phyloP scores from a whole-genome alignment of 257 asterid genomes.

The Plantago major region DNA sequence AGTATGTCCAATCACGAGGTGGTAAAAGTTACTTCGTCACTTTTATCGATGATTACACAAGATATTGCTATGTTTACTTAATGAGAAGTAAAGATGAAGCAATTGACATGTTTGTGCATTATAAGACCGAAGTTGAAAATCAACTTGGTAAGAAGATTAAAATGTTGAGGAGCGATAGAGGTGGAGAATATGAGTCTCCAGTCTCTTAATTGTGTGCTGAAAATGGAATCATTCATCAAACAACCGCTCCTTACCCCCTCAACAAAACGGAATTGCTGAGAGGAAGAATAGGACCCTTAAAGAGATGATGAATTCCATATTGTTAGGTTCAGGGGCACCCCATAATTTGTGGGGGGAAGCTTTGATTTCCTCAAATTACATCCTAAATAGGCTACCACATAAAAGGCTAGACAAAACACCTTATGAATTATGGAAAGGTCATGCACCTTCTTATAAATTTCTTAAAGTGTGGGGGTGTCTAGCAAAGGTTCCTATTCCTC shows the following conservation, averaged over 20 bases:
- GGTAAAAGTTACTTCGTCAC: background rate
- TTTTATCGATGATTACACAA: background rate
- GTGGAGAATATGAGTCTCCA: background rate
- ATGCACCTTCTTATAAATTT: background rate
- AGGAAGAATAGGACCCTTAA: background rate
- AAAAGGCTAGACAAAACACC: background rate
- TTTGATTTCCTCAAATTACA: background rate
- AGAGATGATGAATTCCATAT: background rate
- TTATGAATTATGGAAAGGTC: too few relatives aligned
- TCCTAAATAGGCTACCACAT: background rate
- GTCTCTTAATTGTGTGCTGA: background rate
- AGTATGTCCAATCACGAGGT: background rate
- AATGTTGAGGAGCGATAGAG: background rate
- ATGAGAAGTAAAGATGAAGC: too few relatives aligned
- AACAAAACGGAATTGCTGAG: background rate
- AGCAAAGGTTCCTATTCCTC: background rate
- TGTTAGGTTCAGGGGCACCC: background rate
- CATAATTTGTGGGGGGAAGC: conserved; percentile 7
- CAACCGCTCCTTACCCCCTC: background rate
- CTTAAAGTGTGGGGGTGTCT: conserved; percentile 3
- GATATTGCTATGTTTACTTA: background rate
- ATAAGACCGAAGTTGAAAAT: too few relatives aligned
- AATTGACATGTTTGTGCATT: too few relatives aligned
- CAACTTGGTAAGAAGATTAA: too few relatives aligned
- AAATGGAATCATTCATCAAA: conserved; percentile 10